Evolutionary conservation across 164 flowering plant species (phyloP), one percentile per base, ranked within the genome.

Genomic region (Sextonia rubra): DNA sequence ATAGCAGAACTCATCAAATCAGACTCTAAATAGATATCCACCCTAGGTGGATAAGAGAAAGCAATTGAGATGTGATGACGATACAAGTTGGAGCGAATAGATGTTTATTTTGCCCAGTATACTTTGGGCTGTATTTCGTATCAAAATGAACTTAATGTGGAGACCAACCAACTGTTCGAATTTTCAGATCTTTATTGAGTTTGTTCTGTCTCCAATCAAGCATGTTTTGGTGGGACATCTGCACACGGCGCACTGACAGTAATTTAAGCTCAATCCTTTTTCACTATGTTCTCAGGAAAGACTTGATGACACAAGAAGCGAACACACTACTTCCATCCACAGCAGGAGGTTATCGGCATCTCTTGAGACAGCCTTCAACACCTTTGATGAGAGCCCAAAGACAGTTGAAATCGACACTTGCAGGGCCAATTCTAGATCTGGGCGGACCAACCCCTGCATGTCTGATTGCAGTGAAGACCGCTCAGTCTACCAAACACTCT

Each of bases 381-480:
- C 69, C 0, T 85, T 77, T 3, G 95, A 89, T 24, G 93, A 88
- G 6, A 87, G 85, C 75, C 94, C 98, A 0, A 93, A 91, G 66
- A 93, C 88, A 18, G 97, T 90, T 0, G 98, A 91, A 60, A 90
- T 91, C 15, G 98, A 93, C 73, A 89, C 90, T 0, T 82, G 30
- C 78, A 86, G 83, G 76, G 82, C 95, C 0, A 76, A 82, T 72
- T 80, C 90, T 8, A 84, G 97, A 67, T 82, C 88, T 12, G 82
- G 73, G 15, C 52, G 87, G 48, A 81, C 78, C 44, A 81, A 70
- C 77, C 60, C 80, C 2, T 74, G 85, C 14, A 56, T 78, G 61
- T 84, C 89, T 0, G 90, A 87, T 49, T 84, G 65, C 17, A 76
- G 84, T 0, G 91, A 86, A 63, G 90, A 85, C 66, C 44, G 44